Conservation (phyloP, 768 basidiomycete species). For the Lentinula sp. region DNA sequence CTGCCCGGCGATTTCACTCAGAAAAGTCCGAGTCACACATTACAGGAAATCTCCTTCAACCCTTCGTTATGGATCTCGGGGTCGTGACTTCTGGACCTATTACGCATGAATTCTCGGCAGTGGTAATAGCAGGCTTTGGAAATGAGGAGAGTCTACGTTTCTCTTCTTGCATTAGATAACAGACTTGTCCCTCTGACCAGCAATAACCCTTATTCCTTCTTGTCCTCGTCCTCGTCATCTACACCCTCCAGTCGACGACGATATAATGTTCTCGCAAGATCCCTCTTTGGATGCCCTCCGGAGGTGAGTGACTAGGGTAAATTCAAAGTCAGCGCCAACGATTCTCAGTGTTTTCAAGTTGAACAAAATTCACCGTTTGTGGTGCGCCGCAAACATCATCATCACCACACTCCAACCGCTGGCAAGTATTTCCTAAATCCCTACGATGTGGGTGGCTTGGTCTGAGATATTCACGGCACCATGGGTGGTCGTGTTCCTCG, state of each 20-base stretch:
- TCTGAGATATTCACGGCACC: too few relatives aligned
- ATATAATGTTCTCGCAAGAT: background rate
- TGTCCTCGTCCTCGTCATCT: background rate
- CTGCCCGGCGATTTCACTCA: background rate
- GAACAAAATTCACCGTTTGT: too few relatives aligned
- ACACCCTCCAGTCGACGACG: background rate
- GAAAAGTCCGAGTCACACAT: background rate
- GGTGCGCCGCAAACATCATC: too few relatives aligned
- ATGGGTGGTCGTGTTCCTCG: too few relatives aligned
- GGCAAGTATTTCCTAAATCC: too few relatives aligned
- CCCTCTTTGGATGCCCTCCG: background rate
- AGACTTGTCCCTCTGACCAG: conserved; percentile 76
- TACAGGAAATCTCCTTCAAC: background rate
- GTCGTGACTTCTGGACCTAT: conserved; percentile 45
- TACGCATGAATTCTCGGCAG: conserved; percentile 78
- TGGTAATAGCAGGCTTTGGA: conserved; percentile 90
- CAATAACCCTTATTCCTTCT: conserved; percentile 24
- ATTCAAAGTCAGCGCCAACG: too few relatives aligned
- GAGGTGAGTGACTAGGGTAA: too few relatives aligned
- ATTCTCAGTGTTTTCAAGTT: too few relatives aligned
- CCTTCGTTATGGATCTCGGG: conserved; percentile 54
- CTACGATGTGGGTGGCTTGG: too few relatives aligned
- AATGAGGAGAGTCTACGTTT: conserved; percentile 56
- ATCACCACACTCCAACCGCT: too few relatives aligned
- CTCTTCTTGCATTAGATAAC: background rate